Base-by-base conservation (phyloP, 352 stramenopile species). In the Pythium volutum region DNA sequence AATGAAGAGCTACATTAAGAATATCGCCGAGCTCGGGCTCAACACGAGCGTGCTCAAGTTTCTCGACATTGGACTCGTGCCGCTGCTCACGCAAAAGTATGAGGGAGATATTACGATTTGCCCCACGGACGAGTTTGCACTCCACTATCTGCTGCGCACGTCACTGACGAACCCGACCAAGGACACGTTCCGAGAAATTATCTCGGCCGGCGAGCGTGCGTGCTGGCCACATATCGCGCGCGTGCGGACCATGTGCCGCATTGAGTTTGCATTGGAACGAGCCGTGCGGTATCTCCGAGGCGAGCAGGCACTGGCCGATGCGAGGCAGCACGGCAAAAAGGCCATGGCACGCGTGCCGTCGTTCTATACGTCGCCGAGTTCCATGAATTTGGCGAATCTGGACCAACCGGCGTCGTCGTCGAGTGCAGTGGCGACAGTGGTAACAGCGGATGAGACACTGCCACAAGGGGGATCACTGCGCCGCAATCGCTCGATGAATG, bases 21-120 rank as follows among this genome's bases (percentile, higher is more conserved):
- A 91, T 57, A 84, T 89, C 52, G 82, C 84, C 0, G 83, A 93
- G 65, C 87, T 97, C 36, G 87, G 83, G 0, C 71, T 95, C 20
- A 94, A 94, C 62, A 93, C 84, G 0, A 88, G 70, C 50, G 84
- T 95, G 31, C 70, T 96, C 51, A 91, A 89, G 59, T 84, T 93
- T 22, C 70, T 96, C 33, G 84, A 88, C 50, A 89, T 92, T 43
- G 84, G 84, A 0, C 64, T 95, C 34, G 77, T 95, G 54, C 86
- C 86, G 27, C 39, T 95, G 39, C 71, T 95, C 43, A 95, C 86
- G 14, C 81, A 95, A 73, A 97, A 98, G 66, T 99, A 99, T 68
- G 95, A 98, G 81, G 97, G 97, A 16, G 97, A 99, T 75, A 97
- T 99, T 48, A 99, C 97, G 11, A 93, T 99, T 45, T 97, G 96